Evolutionary conservation across 768 basidiomycete species (phyloP), one percentile per base, ranked within the genome.

Genomic region (Austroboletus eburneus): DNA sequence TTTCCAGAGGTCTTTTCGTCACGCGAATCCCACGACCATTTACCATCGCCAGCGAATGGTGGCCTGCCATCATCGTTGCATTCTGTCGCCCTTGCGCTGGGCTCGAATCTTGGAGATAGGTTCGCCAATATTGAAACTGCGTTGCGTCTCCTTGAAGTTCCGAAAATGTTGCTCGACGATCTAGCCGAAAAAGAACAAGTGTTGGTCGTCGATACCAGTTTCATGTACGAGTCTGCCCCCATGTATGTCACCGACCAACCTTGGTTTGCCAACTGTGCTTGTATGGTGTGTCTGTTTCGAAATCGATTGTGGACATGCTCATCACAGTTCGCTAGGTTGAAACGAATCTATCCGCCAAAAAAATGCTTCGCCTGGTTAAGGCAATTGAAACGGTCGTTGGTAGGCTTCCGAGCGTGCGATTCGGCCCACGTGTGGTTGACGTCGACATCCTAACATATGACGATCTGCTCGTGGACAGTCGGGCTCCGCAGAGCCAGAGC

Each of bases 231-330:
- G 67, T 93, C 87, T 17, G 75, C 84, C 10, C 91, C 96, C 0
- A 98, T 99, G 96, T 98, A 99, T 62, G 86, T 95, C 35, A 79
- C 79, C 10, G 85, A 96, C 47, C 96, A 99, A 63, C 87, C 85
- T 12, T 69, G 73, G 29, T 98, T 97, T 67, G 77, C 87, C 49
- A 99, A 97, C 58, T 87, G 89, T 53, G 90, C 89, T n/a, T 87
- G 91, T 51, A 70, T 91, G 66, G 94, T 95, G 51, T 47, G 88
- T 74, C 38, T 33, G 9, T 2, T 13, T 9, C 12, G 8, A 2
- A 22, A 4, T 39, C 22, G 37, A 12, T 3, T 25, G 9, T n/a
- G 17, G 32, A 37, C 25, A 8, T 33, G 14, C 44, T 42, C 18
- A 43, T 47, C 34, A n/a, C 29, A 23, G 16, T 51, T 32, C 32